A percentile compares a stretch with the other conserved stretches of the same genome.
phyloP scores from a whole-genome alignment of 768 basidiomycete genomes.

The Kwoniella heveanensis region DNA sequence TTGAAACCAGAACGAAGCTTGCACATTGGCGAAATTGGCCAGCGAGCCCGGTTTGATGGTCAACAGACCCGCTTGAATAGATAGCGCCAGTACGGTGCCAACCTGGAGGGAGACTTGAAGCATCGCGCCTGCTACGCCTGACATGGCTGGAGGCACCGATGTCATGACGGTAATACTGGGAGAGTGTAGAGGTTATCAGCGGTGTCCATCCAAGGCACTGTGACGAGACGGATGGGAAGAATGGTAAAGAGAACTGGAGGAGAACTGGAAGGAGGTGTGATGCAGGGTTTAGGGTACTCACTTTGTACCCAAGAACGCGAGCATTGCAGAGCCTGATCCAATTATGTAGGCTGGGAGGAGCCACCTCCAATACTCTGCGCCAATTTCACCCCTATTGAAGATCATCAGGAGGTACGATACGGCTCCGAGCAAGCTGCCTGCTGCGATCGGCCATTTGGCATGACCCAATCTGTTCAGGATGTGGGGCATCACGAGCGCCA shows the following conservation, averaged over 20 bases:
- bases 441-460: constrained; percentile 28
- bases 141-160: constrained; percentile 43
- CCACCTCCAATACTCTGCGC: constrained; percentile 39
- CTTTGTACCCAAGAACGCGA: constrained; percentile 36
- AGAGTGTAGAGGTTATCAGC: too few relatives aligned
- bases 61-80: constrained; percentile 57
- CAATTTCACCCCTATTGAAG: constrained; percentile 15
- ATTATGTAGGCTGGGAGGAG: constrained; percentile 39
- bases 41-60: constrained; percentile 32
- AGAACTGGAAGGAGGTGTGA: too few relatives aligned
- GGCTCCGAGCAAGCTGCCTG: constrained; percentile 66
- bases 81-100: constrained; percentile 61
- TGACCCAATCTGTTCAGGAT: constrained; percentile 26
- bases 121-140: constrained; percentile 50
- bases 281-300: too few relatives aligned
- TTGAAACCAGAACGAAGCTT: constrained; percentile 35
- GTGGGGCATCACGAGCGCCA: constrained; percentile 31
- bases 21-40: constrained; percentile 32
- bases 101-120: constrained; percentile 46
- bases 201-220: too few relatives aligned
- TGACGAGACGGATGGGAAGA: too few relatives aligned
- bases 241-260: too few relatives aligned
- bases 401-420: constrained; percentile 61
- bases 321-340: constrained; percentile 35
- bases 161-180: constrained; percentile 48